Evolutionary conservation across 2,329 filamentous ascomycete species (phyloP), one percentile per base, ranked within the genome.

Genomic region (Pseudocercospora eumusae): DNA sequence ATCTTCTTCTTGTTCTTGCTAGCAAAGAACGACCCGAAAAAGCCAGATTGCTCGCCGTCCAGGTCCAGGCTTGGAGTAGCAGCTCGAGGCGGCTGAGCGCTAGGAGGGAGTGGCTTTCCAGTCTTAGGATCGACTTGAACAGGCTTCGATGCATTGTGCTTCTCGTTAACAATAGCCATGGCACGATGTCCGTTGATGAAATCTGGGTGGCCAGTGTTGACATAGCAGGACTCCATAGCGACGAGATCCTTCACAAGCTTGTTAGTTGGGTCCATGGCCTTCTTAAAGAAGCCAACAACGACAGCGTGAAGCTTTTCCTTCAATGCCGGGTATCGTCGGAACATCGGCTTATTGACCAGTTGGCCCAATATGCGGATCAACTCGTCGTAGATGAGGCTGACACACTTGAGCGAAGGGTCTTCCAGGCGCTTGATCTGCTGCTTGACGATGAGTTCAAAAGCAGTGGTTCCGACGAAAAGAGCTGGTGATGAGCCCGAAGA

Each of bases 1-100:
- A 96, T 96, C 88, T 97, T 98, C 86, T 99, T 99, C 88, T 98
- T 99, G 82, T 98, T 99, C 86, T 98, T 99, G 74, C 91, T 93
- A 10, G 95, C 92, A 75, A 97, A 99, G 85, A 99, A 99, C 73
- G 91, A 96, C 70, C 95, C 95, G 72, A 99, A 99, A 84, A 99
- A 99, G 40, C 93, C 92, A 33, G 64, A 63, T 63, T 84, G 72
- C 15, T 76, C 73, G 74, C 81, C 78, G 45, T 75, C 69, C 47
- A 86, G 80, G 56, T 87, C 86, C 54, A 92, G 80, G 42, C 88
- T 89, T 7, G 92, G 95, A 74, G 88, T 96, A 59, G 85, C 84
- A 47, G 90, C 86, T 66, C 92, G 88, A 56, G 83, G 88, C 1
- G 92, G 92, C 21, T 82, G 62, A 3, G 71, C 81, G 15, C 83